A percentile compares a stretch with the other conserved stretches of the same genome.
Evolutionary conservation across 495 filamentous ascomycete genomes (phyloP).

Genomic region (Copromyces sp.): DNA sequence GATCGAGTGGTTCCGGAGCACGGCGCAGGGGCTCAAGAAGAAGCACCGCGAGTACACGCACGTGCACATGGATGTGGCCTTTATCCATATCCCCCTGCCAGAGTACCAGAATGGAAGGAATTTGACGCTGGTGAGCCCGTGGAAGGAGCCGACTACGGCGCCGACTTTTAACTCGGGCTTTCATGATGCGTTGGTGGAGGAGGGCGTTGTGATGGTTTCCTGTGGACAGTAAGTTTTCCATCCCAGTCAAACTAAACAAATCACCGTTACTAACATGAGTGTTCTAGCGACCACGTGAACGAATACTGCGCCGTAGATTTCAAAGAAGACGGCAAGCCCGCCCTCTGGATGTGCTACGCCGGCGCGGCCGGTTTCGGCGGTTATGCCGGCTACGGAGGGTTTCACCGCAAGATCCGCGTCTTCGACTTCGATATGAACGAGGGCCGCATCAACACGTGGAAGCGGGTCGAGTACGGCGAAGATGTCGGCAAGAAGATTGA

Average conservation of each 20-base stretch:
- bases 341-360: slow-evolving; percentile 98
- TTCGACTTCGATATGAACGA: slow-evolving; percentile 90
- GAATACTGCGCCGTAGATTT: slow-evolving; percentile 79
- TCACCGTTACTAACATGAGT: slow-evolving; percentile 2
- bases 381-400: slow-evolving; percentile 83
- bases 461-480: slow-evolving; percentile 72
- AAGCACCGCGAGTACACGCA: slow-evolving; percentile 72
- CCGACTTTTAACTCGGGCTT: slow-evolving; percentile 83
- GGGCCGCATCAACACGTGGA: slow-evolving; percentile 80
- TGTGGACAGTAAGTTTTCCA: slow-evolving; percentile 68
- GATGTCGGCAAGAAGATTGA: slow-evolving; percentile 63
- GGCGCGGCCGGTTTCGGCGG: slow-evolving; percentile 85
- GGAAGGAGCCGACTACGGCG: slow-evolving; percentile 71
- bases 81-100: slow-evolving; percentile 93
- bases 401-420: slow-evolving; percentile 71
- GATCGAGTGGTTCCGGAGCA: slow-evolving; percentile 86
- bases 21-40: slow-evolving; percentile 55
- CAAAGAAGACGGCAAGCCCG: slow-evolving; percentile 45
- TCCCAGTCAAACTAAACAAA: background rate
- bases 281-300: slow-evolving; percentile 75
- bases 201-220: slow-evolving; percentile 75
- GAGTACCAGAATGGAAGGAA: slow-evolving; percentile 53
- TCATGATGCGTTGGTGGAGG: slow-evolving; percentile 71
- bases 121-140: slow-evolving; percentile 48
- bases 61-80: slow-evolving; percentile 91